Evolutionary conservation across 768 basidiomycete genomes (phyloP), one percentile per base, ranked within the genome.

Genomic region (Astraeus odoratus): DNA sequence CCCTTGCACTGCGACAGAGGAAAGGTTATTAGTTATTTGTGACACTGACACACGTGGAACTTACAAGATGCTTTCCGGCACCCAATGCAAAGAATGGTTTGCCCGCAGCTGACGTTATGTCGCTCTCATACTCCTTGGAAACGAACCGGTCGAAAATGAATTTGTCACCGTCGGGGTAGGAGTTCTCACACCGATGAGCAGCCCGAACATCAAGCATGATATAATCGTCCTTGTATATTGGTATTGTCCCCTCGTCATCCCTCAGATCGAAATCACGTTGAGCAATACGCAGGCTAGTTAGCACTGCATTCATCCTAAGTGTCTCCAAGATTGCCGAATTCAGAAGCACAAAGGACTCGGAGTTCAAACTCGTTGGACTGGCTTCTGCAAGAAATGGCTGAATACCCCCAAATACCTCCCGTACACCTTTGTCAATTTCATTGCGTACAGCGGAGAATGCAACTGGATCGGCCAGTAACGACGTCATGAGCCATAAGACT

Each of bases 381-480:
- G 43, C 49, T 8, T 41, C 13, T 13, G 37, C 44, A 0, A 61
- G 44, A 2, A 60, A 38, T 8, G 22, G 18, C 20, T 53, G 52
- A 31, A 60, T 36, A 36, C 27, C 31, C 1, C 54, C 44, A 2
- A 41, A 54, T 15, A 23, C 34, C 4, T 16, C 51, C 24, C 48
- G 33, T 4, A 60, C 45, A 1, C 47, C 57, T 4, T 8, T 18
- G 26, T 78, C 76, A 13, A 79, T 59, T 46, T 80, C 74, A 3
- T 63, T 59, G 3, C 72, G 71, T 4, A 77, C 65, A 37, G 67
- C 70, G 23, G 65, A 62, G 57, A 77, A 63, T 2, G 63, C 67
- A 13, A 59, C 56, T 1, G 72, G 72, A 44, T 72, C 58, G 39
- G 68, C 65, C 31, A 78, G 61, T 22, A 79, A 61, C 27, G 47